phyloP scores from a whole-genome alignment of 768 basidiomycete species.

The Albatrellus ellisii region DNA sequence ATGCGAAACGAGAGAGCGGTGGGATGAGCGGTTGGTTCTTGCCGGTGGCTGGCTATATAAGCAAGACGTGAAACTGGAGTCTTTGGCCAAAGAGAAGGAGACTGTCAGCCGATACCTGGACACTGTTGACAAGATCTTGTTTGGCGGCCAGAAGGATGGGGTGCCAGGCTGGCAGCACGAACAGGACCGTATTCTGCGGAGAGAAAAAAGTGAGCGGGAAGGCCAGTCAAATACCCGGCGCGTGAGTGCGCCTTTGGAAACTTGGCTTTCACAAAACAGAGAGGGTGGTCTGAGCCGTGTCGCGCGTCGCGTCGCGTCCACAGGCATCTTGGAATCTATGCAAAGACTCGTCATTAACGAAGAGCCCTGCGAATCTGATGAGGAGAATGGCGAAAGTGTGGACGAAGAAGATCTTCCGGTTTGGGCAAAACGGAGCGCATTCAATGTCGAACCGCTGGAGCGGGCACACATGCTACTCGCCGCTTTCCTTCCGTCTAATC shows the following conservation, averaged over 20 bases:
- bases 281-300: conserved; percentile 8
- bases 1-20: conserved; percentile 44
- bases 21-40: conserved; percentile 68
- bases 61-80: conserved; percentile 42
- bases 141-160: conserved; percentile 40
- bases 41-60: conserved; percentile 76
- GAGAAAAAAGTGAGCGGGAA: conserved; percentile 26
- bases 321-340: conserved; percentile 44
- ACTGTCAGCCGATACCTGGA: conserved; percentile 54
- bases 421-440: conserved; percentile 59
- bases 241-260: conserved; percentile 31
- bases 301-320: conserved; percentile 42
- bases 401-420: conserved; percentile 64
- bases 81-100: conserved; percentile 42
- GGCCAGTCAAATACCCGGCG: conserved; percentile 28
- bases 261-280: conserved; percentile 16
- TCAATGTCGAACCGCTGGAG: conserved; percentile 40
- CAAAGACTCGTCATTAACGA: conserved; percentile 29
- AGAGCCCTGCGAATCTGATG: conserved; percentile 41
- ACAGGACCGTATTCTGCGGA: conserved; percentile 32
- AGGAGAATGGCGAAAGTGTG: conserved; percentile 20
- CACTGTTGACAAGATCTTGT: conserved; percentile 70
- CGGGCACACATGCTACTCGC: conserved; percentile 52
- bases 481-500: conserved; percentile 41
- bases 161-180: conserved; percentile 36